Evolutionary conservation across 2,329 filamentous ascomycete species (phyloP).

Genomic region (Colletotrichum lindemuthianum): DNA sequence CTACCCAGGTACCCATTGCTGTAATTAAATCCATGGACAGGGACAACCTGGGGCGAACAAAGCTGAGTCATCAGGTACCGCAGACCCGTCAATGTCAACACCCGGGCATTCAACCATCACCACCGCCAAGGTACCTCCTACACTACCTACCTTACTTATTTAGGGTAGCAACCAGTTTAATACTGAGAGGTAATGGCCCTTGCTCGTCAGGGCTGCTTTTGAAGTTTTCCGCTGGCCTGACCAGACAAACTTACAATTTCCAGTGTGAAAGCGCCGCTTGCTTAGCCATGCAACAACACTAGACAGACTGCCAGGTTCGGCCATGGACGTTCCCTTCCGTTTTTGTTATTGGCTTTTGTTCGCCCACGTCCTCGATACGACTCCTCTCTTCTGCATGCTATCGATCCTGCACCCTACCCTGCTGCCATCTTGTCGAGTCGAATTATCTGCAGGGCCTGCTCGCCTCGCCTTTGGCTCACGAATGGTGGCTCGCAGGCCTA

Average conservation of each 20-base stretch:
- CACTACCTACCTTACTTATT: too few species aligned
- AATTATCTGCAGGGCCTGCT: conserved; percentile 1
- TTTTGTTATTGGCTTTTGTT: conserved; percentile 20
- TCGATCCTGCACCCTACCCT: conserved; percentile 17
- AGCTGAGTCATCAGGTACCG: too few species aligned
- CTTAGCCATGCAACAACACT: not conserved
- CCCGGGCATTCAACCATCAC: too few species aligned
- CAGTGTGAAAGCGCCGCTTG: not conserved
- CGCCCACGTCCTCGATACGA: conserved; percentile 28
- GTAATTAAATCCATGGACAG: too few species aligned
- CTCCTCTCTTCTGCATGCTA: conserved; percentile 12
- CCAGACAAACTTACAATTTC: not conserved
- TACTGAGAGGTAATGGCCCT: too few species aligned
- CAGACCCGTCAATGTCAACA: too few species aligned
- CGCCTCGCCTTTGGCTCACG: conserved; percentile 25
- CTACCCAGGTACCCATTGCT: too few species aligned
- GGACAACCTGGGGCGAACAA: too few species aligned
- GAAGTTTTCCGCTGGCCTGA: too few species aligned
- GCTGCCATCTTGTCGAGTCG: conserved; percentile 19
- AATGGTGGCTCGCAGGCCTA: not conserved
- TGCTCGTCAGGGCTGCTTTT: too few species aligned
- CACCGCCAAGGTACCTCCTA: too few species aligned
- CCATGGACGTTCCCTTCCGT: conserved; percentile 8
- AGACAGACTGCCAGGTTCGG: not conserved
- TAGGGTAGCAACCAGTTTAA: too few species aligned